Evolutionary conservation across 441 rosid genomes (phyloP), one percentile per base, ranked within the genome.

Genomic region (Populus hybrid): DNA sequence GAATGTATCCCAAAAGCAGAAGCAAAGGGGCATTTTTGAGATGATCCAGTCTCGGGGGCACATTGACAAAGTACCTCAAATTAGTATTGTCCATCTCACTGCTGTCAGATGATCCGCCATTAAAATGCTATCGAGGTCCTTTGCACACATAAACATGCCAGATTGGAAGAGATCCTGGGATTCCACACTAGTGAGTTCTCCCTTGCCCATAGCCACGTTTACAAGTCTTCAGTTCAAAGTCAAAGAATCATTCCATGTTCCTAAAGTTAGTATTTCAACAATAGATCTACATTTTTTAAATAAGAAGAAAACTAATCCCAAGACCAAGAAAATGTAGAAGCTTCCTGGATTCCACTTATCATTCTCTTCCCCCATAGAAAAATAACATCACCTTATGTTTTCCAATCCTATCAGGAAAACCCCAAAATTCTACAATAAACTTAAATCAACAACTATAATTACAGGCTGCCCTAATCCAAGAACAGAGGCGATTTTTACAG

Each of bases 21-120:
- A 81, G 82, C 75, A 74, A 72, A 82, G 79, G 81, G 81, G 84
- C 80, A 80, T 40, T 67, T 84, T 59, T 73, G 83, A 83, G 80
- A 86, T 77, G 84, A 84, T 84, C 85, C 79, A 84, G 88, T 88
- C 93, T 87, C 88, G 70, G 87, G 75, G 89, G 85, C 86, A 81
- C 87, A 89, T 83, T 83, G 85, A 87, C 79, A 83, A 84, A 79
- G 76, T 82, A 85, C 79, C 85, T 80, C 84, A 46, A 80, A 82
- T 73, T 82, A 87, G 84, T 66, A 89, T 80, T 78, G 83, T 76
- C 81, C 82, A 80, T 82, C 88, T 86, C 91, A 89, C 93, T 85
- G 90, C 87, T 80, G 79, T 86, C 83, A 85, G 86, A 89, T 77
- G 86, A 88, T 87, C 87, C 92, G 86, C 74, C 69, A 74, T 84